phyloP scores from a whole-genome alignment of 2,329 filamentous ascomycete genomes.

The Fusarium sp. region DNA sequence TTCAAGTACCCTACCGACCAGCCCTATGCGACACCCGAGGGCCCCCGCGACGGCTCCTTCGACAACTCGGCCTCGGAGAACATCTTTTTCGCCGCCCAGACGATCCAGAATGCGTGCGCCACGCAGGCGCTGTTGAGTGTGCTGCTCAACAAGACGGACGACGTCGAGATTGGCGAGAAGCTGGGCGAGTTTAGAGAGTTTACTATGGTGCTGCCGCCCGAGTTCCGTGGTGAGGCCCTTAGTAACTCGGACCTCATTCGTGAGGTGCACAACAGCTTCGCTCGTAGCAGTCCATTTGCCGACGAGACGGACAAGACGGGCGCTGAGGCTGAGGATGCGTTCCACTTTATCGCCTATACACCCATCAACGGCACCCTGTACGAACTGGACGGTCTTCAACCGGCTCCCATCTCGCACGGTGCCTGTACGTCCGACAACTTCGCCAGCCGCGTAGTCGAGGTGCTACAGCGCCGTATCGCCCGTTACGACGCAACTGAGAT shows the following conservation, averaged over 20 bases:
- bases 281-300: conserved; percentile 85
- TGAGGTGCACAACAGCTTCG: conserved; percentile 88
- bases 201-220: conserved; percentile 80
- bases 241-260: conserved; percentile 73
- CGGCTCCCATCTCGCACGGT: conserved; percentile 89
- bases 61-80: conserved; percentile 76
- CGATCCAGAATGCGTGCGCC: conserved; percentile 97
- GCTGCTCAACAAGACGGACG: conserved; percentile 79
- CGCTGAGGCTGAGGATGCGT: conserved; percentile 79
- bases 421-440: conserved; percentile 74
- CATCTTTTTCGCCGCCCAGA: conserved; percentile 95
- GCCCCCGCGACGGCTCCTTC: conserved; percentile 81
- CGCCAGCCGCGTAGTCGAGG: conserved; percentile 80
- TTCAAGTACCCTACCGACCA: conserved; percentile 90
- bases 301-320: conserved; percentile 79
- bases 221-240: conserved; percentile 69
- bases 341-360: conserved; percentile 97
- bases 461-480: conserved; percentile 81
- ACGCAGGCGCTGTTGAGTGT: conserved; percentile 94
- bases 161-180: conserved; percentile 74
- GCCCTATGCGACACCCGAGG: conserved; percentile 64
- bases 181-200: conserved; percentile 86
- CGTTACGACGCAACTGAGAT: conserved; percentile 89
- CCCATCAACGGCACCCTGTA: conserved; percentile 81
- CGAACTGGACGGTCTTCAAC: conserved; percentile 94